These are phyloP conservation scores for Canavalia gladiata DNA, from an alignment of 306 rosid genomes.

Conservation along the genomic window DNA sequence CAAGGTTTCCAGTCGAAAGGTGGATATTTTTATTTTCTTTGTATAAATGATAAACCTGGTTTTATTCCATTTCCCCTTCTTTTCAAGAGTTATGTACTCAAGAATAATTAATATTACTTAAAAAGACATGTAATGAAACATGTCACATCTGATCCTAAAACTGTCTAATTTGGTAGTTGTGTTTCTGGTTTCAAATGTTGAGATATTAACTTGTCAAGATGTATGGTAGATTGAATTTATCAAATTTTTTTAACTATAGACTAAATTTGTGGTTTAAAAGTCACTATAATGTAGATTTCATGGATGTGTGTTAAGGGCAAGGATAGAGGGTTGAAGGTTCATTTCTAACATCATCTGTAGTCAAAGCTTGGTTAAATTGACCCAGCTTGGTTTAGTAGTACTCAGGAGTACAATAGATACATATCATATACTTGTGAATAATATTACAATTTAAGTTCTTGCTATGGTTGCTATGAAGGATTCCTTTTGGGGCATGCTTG, in stretches of 20 bases:
- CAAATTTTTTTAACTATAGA: not conserved
- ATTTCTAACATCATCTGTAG: constrained; percentile 23
- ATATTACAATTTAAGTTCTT: constrained; percentile 27
- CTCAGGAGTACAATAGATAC: constrained; percentile 13
- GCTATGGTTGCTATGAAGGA: constrained; percentile 40
- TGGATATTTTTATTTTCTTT: constrained; percentile 46
- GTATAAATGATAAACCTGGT: constrained; percentile 32
- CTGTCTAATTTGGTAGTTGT: constrained; percentile 26
- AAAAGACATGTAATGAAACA: constrained; percentile 10
- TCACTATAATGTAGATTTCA: constrained; percentile 9
- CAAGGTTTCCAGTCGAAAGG: constrained; percentile 98
- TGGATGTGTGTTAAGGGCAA: constrained; percentile 33
- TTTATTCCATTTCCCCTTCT: constrained; percentile 33
- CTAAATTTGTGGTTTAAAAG: constrained; percentile 31
- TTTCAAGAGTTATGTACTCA: constrained; percentile 31
- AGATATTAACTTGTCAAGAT: not conserved
- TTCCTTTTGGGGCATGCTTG: constrained; percentile 34
- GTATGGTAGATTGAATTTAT: not conserved
- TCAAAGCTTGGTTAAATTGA: constrained; percentile 34
- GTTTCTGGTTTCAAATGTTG: constrained; percentile 14
- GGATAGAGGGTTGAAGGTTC: constrained; percentile 25
- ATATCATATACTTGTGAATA: constrained; percentile 2
- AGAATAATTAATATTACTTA: constrained; percentile 25
- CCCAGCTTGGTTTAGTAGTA: constrained; percentile 27
- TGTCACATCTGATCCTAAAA: constrained; percentile 21